Evolutionary conservation across 768 basidiomycete genomes (phyloP).

Genomic region (Tricholoma matsutake): DNA sequence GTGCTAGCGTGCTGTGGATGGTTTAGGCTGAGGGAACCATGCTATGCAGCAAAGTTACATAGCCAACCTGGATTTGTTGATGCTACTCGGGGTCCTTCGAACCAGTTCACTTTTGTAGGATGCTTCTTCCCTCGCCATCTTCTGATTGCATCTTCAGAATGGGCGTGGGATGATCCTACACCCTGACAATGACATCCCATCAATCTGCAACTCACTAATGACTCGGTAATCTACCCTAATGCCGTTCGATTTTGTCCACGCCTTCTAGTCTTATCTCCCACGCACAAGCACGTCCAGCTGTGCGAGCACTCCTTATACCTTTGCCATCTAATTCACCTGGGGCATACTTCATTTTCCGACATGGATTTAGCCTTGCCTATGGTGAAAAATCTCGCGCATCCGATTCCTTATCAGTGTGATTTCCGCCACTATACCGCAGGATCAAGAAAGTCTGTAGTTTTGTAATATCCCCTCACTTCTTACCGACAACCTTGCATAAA

Average conservation of each 20-base stretch:
- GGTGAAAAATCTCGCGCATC: background rate
- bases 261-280: background rate
- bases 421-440: too few relatives aligned
- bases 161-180: background rate
- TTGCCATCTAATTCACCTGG: background rate
- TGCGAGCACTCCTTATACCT: background rate
- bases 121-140: too few relatives aligned
- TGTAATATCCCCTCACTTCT: background rate
- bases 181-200: background rate
- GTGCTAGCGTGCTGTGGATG: too few relatives aligned
- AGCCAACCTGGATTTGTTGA: too few relatives aligned
- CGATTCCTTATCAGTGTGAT: background rate
- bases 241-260: background rate
- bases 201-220: background rate
- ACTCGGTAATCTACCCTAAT: background rate
- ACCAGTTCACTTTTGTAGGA: too few relatives aligned
- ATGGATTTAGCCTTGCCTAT: background rate
- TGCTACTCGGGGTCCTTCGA: too few relatives aligned
- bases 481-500: background rate
- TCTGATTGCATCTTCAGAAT: constrained; percentile 27
- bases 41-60: too few relatives aligned
- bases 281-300: background rate
- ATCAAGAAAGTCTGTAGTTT: too few relatives aligned
- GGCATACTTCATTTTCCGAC: background rate
- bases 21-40: too few relatives aligned